A percentile compares a stretch with the other conserved stretches of the same genome.
Evolutionary conservation across 495 filamentous ascomycete genomes (phyloP).

Genomic region (Lineolata rhizophorae): DNA sequence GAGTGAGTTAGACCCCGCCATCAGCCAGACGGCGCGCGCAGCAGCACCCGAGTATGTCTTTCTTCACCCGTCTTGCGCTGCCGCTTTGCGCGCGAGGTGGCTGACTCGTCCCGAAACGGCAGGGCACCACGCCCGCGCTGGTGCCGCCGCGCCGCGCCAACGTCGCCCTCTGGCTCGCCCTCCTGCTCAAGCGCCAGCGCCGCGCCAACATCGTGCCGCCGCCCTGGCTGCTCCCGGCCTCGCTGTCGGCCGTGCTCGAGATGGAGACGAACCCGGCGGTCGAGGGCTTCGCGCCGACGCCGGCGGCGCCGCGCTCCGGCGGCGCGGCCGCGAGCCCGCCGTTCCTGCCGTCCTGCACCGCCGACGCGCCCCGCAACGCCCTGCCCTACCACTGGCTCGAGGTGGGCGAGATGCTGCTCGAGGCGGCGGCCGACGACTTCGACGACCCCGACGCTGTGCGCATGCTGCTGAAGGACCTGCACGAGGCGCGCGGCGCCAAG

Average conservation of each 20-base stretch:
- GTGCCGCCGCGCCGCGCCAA: conserved; percentile 59
- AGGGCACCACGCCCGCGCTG: conserved; percentile 62
- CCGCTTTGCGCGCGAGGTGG: no score
- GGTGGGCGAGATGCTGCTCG: conserved; percentile 62
- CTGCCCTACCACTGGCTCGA: conserved; percentile 93
- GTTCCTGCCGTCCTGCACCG: conserved; percentile 37
- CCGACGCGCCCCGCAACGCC: conserved; percentile 34
- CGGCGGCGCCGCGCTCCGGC: conserved; percentile 29
- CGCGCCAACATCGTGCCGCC: conserved; percentile 87
- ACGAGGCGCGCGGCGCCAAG: conserved; percentile 79
- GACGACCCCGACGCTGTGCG: conserved; percentile 52
- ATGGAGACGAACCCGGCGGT: conserved; percentile 47
- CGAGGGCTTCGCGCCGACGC: conserved; percentile 51
- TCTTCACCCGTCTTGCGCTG: no score
- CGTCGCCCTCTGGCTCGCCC: conserved; percentile 88
- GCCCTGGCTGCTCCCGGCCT: conserved; percentile 56
- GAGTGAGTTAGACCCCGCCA: conserved; percentile 33
- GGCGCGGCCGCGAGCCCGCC: conserved; percentile 24
- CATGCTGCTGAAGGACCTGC: conserved; percentile 53
- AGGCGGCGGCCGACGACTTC: conserved; percentile 69
- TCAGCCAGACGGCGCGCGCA: conserved; percentile 4
- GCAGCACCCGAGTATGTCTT: no score
- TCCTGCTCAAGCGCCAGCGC: conserved; percentile 85
- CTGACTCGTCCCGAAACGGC: not conserved
- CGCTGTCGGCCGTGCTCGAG: conserved; percentile 53